A percentile compares a stretch with the other conserved stretches of the same genome.
Conservation (phyloP, 2,329 filamentous ascomycete genomes). For the Aspergillus hortae region DNA sequence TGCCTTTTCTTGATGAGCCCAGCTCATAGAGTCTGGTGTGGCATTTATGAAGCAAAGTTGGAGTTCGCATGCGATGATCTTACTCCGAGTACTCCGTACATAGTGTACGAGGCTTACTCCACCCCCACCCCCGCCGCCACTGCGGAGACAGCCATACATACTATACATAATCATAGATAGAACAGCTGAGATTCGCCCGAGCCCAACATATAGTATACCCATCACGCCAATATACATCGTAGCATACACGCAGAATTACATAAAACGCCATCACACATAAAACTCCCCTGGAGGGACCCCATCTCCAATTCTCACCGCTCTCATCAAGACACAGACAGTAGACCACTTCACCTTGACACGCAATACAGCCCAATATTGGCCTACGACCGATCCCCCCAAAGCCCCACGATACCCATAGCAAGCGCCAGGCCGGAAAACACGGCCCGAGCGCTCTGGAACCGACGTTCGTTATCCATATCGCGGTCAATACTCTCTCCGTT, state of each 20-base stretch:
- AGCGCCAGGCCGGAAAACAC: conserved; percentile 42
- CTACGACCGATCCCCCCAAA: conserved; percentile 43
- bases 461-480: conserved; percentile 42
- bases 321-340: background rate
- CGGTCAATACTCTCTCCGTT: conserved; percentile 46
- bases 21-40: background rate
- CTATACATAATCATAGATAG: no score
- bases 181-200: background rate
- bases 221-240: background rate
- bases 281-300: no score
- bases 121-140: conserved; percentile 23
- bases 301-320: no score
- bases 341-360: background rate
- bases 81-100: background rate
- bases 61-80: background rate
- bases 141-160: conserved; percentile 7
- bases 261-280: background rate
- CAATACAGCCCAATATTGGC: background rate
- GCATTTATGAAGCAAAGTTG: background rate
- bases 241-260: background rate
- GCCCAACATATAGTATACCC: no score
- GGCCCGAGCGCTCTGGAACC: conserved; percentile 35
- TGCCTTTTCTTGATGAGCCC: background rate
- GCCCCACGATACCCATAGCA: conserved; percentile 45
- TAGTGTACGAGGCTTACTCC: background rate